A percentile compares a stretch with the other conserved stretches of the same genome.
These are phyloP conservation scores for Penicillium longicatenatum DNA, from an alignment of 495 filamentous ascomycete genomes.

Conservation along the genomic window DNA sequence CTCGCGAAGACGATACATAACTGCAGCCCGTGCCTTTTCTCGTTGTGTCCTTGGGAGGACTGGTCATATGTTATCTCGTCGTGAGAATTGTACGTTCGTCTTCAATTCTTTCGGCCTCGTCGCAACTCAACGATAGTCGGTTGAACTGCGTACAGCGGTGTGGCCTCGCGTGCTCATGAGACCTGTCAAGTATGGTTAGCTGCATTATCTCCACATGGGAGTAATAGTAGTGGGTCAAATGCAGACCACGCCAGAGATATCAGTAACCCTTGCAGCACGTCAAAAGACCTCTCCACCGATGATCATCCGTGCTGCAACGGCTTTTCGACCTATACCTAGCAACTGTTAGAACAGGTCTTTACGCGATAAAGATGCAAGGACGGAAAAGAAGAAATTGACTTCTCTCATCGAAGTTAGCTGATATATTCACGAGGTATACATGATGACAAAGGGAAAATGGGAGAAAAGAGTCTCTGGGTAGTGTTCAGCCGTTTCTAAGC, in stretches of 20 bases:
- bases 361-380: constrained; percentile 43
- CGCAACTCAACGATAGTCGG: no score
- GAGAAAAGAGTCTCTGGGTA: constrained; percentile 9
- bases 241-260: constrained; percentile 46
- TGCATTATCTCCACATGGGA: constrained; percentile 5
- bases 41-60: background rate
- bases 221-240: constrained; percentile 4
- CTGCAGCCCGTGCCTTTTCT: constrained; percentile 27
- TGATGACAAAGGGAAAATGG: constrained; percentile 40
- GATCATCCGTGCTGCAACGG: constrained; percentile 44
- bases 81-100: constrained; percentile 17
- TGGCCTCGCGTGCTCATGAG: constrained; percentile 36
- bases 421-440: constrained; percentile 19
- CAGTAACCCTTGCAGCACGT: constrained; percentile 51
- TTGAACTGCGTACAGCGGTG: constrained; percentile 43
- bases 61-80: background rate
- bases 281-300: constrained; percentile 48
- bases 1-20: constrained; percentile 28
- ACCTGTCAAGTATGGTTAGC: constrained; percentile 24
- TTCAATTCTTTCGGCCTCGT: constrained; percentile 41
- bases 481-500: background rate
- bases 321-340: constrained; percentile 40
- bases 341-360: constrained; percentile 38
- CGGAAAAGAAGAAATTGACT: constrained; percentile 36
- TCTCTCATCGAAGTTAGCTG: constrained; percentile 22